Evolutionary conservation across 2,329 filamentous ascomycete species (phyloP).

Genomic region (Stemphylium lycopersici): DNA sequence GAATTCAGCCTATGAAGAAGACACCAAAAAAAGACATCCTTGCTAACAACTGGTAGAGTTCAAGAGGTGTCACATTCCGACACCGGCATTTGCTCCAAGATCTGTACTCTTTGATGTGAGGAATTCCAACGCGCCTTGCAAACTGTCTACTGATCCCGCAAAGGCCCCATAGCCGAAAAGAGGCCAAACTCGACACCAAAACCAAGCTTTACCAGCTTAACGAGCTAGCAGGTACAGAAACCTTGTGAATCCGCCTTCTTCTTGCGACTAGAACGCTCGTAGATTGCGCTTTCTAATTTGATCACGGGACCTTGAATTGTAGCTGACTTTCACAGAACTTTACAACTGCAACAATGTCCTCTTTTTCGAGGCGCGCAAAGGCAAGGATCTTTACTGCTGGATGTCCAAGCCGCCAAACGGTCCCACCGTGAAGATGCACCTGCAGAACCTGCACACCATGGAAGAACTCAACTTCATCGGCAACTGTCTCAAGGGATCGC

Average conservation of each 20-base stretch:
- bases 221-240: constrained; percentile 45
- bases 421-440: constrained; percentile 75
- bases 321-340: constrained; percentile 57
- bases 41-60: constrained; percentile 60
- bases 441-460: constrained; percentile 92
- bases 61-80: constrained; percentile 89
- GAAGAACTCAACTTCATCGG: constrained; percentile 95
- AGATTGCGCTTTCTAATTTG: neutral
- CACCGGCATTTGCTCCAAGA: constrained; percentile 94
- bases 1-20: constrained; percentile 3
- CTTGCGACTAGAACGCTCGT: neutral
- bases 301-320: neutral
- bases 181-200: constrained; percentile 96
- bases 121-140: neutral
- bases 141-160: constrained; percentile 9
- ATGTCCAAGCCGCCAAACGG: constrained; percentile 89
- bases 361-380: constrained; percentile 95
- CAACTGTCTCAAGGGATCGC: constrained; percentile 92
- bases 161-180: constrained; percentile 83
- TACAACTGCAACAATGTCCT: constrained; percentile 95
- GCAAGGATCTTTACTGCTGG: constrained; percentile 93
- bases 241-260: neutral
- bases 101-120: constrained; percentile 75
- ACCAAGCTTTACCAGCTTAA: constrained; percentile 69
- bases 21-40: neutral